phyloP scores from a whole-genome alignment of 2,329 filamentous ascomycete species.

The Mollisiaceae sp. region DNA sequence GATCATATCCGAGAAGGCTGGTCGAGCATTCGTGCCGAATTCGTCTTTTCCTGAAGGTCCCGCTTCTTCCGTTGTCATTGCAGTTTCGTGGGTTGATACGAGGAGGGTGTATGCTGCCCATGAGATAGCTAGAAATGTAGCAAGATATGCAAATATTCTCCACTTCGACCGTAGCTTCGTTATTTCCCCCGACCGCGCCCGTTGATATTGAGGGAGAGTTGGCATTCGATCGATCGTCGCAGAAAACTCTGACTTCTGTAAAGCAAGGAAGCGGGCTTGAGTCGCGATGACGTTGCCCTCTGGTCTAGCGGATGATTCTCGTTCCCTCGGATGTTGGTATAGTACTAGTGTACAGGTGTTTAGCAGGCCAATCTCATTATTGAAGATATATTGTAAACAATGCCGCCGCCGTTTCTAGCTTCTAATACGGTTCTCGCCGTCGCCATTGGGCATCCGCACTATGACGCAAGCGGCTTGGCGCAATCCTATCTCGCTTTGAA shows the following conservation, averaged over 20 bases:
- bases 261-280: not conserved
- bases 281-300: not conserved
- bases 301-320: not conserved
- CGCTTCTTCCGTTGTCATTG: not conserved
- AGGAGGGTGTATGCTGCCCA: not conserved
- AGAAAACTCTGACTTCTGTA: not conserved
- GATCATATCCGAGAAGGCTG: constrained; percentile 36
- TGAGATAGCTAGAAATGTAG: not conserved
- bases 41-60: not conserved
- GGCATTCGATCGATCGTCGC: constrained; percentile 9
- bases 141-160: not conserved
- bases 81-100: too few species aligned
- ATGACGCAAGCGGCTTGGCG: constrained; percentile 7
- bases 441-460: not conserved
- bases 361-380: not conserved
- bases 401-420: not conserved
- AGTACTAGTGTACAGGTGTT: too few species aligned
- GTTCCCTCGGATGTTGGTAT: not conserved
- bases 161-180: not conserved
- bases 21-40: constrained; percentile 32
- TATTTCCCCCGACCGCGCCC: not conserved
- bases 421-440: not conserved
- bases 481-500: not conserved
- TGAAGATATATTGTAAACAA: not conserved
- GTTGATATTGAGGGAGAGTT: not conserved